A percentile compares a stretch with the other conserved stretches of the same genome.
Conservation (phyloP, 306 rosid genomes). For the Trichosanthes cucumerina region DNA sequence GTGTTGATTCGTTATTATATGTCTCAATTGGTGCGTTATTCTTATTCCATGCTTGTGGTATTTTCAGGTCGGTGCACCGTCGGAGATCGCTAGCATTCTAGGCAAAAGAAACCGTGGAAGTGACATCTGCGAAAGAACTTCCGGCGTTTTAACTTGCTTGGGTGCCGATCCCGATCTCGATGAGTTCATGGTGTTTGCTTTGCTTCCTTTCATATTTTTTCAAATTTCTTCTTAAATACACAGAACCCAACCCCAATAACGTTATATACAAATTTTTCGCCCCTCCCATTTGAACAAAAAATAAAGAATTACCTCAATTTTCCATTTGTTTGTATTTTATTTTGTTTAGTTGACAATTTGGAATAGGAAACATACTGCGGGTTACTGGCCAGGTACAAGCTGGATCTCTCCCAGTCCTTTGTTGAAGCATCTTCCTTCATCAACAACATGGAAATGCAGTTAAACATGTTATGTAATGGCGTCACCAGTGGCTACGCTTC, state of each 20-base stretch:
- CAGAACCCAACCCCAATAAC: not conserved
- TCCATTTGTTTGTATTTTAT: not conserved
- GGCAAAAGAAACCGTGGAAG: slow-evolving; percentile 35
- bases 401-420: slow-evolving; percentile 50
- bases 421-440: slow-evolving; percentile 58
- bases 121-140: slow-evolving; percentile 13
- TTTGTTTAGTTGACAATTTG: not conserved
- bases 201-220: not conserved
- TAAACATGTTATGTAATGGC: slow-evolving; percentile 33
- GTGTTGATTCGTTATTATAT: not conserved
- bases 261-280: not conserved
- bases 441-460: slow-evolving; percentile 52
- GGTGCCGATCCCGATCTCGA: slow-evolving; percentile 73
- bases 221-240: not conserved
- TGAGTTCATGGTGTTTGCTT: slow-evolving; percentile 51
- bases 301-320: not conserved
- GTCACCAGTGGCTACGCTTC: slow-evolving; percentile 21
- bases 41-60: not conserved
- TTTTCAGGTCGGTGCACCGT: slow-evolving; percentile 65
- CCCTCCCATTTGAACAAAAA: not conserved
- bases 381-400: slow-evolving; percentile 41
- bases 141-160: slow-evolving; percentile 17
- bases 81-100: slow-evolving; percentile 35
- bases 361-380: slow-evolving; percentile 47
- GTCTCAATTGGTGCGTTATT: not conserved